A percentile compares a stretch with the other conserved stretches of the same genome.
These are phyloP conservation scores for Eudorina sp. DNA, from an alignment of 139 green algal species.

Conservation along the genomic window DNA sequence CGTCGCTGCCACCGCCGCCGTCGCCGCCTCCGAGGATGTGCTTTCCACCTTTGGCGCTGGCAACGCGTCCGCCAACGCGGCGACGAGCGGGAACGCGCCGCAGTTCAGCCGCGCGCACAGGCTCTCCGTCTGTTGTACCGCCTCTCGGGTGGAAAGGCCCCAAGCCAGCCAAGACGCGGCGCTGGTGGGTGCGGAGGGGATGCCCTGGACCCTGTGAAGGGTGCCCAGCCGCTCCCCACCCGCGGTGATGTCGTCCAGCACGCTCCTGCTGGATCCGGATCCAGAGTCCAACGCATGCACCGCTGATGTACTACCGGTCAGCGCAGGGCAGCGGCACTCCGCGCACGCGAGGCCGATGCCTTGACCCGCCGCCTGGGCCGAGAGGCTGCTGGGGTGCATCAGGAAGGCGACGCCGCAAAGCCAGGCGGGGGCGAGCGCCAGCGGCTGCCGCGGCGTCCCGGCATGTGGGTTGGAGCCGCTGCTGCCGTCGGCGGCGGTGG, in stretches of 20 bases:
- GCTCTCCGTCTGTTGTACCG: background rate
- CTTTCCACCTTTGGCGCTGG: too few species aligned
- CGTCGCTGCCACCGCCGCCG: too few species aligned
- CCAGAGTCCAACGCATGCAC: too few species aligned
- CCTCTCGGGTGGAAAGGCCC: background rate
- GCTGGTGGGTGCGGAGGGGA: too few species aligned
- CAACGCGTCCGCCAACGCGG: background rate
- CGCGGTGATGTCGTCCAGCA: background rate
- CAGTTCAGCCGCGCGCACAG: background rate
- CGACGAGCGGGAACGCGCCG: background rate
- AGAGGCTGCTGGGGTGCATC: background rate
- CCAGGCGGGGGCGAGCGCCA: background rate
- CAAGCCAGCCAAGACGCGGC: background rate
- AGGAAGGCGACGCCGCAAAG: background rate
- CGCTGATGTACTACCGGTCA: too few species aligned
- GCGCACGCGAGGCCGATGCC: background rate
- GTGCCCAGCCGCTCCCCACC: background rate
- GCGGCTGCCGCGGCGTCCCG: background rate
- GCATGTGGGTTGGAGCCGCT: background rate
- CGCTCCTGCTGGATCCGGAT: too few species aligned
- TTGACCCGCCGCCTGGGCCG: background rate
- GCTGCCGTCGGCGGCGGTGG: background rate
- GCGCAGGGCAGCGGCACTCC: background rate
- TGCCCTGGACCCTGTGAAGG: background rate
- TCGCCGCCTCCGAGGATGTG: background rate